These are phyloP conservation scores for Eutrema salsugineum DNA, from an alignment of 441 rosid species.

Conservation along the genomic window DNA sequence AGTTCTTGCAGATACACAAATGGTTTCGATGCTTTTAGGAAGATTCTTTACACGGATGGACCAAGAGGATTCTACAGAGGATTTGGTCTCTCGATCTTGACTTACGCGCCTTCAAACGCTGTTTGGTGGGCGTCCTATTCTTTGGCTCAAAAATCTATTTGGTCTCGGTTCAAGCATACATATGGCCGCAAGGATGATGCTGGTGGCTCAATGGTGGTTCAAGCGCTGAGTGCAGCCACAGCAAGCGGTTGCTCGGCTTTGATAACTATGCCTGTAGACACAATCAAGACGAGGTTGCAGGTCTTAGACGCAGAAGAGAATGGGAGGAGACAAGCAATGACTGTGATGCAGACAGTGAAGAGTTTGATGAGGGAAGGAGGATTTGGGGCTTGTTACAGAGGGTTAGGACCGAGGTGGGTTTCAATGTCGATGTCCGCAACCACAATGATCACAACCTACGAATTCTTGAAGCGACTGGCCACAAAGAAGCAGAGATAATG, in stretches of 20 bases:
- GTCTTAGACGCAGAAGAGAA: slow-evolving; percentile 67
- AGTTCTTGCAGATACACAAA: slow-evolving; percentile 52
- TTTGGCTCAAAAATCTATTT: slow-evolving; percentile 49
- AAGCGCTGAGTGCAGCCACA: slow-evolving; percentile 78
- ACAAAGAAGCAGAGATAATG: slow-evolving; percentile 42
- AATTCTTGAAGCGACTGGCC: slow-evolving; percentile 54
- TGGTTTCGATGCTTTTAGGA: slow-evolving; percentile 74
- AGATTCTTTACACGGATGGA: slow-evolving; percentile 62
- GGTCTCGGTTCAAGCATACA: slow-evolving; percentile 54
- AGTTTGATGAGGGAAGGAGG: slow-evolving; percentile 63
- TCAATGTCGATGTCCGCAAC: slow-evolving; percentile 73
- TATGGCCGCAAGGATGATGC: slow-evolving; percentile 16
- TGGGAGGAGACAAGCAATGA: slow-evolving; percentile 58
- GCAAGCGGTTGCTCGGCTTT: slow-evolving; percentile 87
- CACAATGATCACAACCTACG: slow-evolving; percentile 69
- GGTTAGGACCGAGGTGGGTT: slow-evolving; percentile 75
- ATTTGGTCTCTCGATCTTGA: slow-evolving; percentile 79
- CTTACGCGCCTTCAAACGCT: slow-evolving; percentile 85
- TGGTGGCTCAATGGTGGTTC: slow-evolving; percentile 52
- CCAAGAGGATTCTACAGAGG: slow-evolving; percentile 82
- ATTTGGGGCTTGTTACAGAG: slow-evolving; percentile 57
- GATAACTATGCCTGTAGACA: slow-evolving; percentile 86
- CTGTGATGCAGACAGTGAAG: slow-evolving; percentile 41
- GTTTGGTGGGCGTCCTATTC: slow-evolving; percentile 94
- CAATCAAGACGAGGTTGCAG: slow-evolving; percentile 84